A percentile compares a stretch with the other conserved stretches of the same genome.
These are phyloP conservation scores for Helotiales sp. DNA, from an alignment of 2,329 filamentous ascomycete genomes.

Conservation along the genomic window DNA sequence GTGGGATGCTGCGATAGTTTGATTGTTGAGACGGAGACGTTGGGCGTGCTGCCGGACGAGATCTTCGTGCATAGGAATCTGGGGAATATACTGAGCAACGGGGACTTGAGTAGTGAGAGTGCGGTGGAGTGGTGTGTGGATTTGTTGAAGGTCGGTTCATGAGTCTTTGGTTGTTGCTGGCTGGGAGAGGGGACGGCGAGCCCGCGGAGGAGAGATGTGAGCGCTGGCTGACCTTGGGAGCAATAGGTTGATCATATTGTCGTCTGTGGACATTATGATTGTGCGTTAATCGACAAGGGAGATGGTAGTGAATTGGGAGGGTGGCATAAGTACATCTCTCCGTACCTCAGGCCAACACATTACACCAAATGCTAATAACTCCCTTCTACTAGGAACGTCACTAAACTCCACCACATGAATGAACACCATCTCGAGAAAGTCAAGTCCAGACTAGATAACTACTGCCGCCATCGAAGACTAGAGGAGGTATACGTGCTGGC, in stretches of 20 bases:
- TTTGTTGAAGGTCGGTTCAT: constrained; percentile 57
- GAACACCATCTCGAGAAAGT: constrained; percentile 20
- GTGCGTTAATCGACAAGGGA: constrained; percentile 55
- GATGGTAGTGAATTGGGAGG: constrained; percentile 53
- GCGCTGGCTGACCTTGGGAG: background rate
- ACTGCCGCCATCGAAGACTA: constrained; percentile 56
- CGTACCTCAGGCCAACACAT: constrained; percentile 18
- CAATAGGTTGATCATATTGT: constrained; percentile 57
- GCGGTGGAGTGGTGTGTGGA: constrained; percentile 70
- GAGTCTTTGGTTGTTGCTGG: background rate
- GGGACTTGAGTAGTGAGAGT: constrained; percentile 62
- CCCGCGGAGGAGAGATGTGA: background rate
- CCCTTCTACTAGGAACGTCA: constrained; percentile 37
- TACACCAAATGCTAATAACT: no score
- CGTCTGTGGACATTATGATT: constrained; percentile 60
- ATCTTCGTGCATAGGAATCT: constrained; percentile 76
- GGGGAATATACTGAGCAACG: constrained; percentile 65
- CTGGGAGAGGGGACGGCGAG: background rate
- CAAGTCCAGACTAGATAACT: constrained; percentile 13
- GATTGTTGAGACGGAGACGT: constrained; percentile 67
- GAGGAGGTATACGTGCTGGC: constrained; percentile 67
- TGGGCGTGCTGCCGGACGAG: constrained; percentile 66
- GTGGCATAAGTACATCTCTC: constrained; percentile 54
- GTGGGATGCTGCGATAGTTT: constrained; percentile 72
- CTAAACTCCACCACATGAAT: constrained; percentile 32